phyloP scores from a whole-genome alignment of 1,284 basidiomycete species.

The Microbotryum intermedium region DNA sequence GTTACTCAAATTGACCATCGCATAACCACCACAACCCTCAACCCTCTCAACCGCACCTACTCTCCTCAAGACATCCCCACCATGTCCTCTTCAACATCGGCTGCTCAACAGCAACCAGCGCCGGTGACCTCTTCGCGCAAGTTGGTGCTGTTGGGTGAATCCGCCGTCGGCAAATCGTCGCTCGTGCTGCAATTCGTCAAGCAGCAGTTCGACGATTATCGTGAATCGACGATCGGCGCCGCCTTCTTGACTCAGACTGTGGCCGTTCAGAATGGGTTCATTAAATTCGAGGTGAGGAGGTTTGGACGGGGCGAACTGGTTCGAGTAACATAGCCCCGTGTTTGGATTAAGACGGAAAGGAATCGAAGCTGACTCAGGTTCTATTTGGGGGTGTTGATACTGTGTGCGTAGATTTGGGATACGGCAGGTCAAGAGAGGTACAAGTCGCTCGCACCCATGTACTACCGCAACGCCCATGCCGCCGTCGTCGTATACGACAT shows the following conservation, averaged over 20 bases:
- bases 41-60: conserved; percentile 43
- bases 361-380: too few species aligned
- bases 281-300: conserved; percentile 66
- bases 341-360: too few species aligned
- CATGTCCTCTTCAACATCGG: conserved; percentile 32
- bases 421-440: conserved; percentile 92
- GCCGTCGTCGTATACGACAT: conserved; percentile 98
- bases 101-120: conserved; percentile 17
- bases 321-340: too few species aligned
- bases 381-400: too few species aligned
- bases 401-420: conserved; percentile 70
- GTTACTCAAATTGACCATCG: too few species aligned
- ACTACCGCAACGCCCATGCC: conserved; percentile 96
- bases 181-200: conserved; percentile 93
- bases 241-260: conserved; percentile 50
- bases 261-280: conserved; percentile 59
- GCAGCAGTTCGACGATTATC: conserved; percentile 91
- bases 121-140: conserved; percentile 31
- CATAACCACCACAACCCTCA: conserved; percentile 4
- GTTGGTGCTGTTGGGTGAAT: conserved; percentile 56
- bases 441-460: conserved; percentile 76
- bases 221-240: conserved; percentile 85
- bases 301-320: too few species aligned
- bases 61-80: conserved; percentile 57
- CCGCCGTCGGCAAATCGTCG: conserved; percentile 97